A percentile compares a stretch with the other conserved stretches of the same genome.
Conservation (phyloP, 768 basidiomycete species). For the Leccinum fibrillosum region DNA sequence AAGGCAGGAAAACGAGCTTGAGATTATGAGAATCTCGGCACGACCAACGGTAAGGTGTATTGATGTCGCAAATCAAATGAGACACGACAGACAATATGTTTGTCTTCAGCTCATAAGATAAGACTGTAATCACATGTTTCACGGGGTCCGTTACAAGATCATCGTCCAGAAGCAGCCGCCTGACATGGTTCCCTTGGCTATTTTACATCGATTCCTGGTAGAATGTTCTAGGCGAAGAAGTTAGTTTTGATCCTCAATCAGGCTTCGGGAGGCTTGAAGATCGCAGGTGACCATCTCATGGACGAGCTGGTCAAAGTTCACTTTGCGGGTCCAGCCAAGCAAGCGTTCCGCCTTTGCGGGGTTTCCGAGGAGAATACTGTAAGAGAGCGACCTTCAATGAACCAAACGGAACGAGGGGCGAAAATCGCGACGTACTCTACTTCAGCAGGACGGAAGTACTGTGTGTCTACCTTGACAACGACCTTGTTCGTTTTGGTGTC, state of each 20-base stretch:
- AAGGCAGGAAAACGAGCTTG: no score
- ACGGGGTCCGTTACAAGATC: conserved; percentile 3
- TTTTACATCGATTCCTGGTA: background rate
- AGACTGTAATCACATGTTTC: conserved; percentile 1
- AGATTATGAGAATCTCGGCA: no score
- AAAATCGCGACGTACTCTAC: conserved; percentile 66
- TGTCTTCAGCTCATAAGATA: background rate
- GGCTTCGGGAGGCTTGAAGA: conserved; percentile 64
- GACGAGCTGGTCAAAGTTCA: conserved; percentile 81
- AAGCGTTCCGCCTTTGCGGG: conserved; percentile 85
- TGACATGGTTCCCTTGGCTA: background rate
- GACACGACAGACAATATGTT: background rate
- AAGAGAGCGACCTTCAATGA: background rate
- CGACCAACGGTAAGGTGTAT: background rate
- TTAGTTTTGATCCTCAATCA: conserved; percentile 83
- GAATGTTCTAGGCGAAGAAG: background rate
- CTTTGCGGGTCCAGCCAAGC: conserved; percentile 89
- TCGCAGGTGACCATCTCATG: conserved; percentile 90
- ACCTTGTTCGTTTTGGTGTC: conserved; percentile 65
- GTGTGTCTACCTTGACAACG: conserved; percentile 81
- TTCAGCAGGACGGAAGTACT: conserved; percentile 94
- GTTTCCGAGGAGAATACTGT: conserved; percentile 79
- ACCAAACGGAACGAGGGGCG: background rate
- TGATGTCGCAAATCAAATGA: background rate
- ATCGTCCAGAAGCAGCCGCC: background rate